Evolutionary conservation across 202 grass and related monocot species (phyloP).

Genomic region (Carex arenaria): DNA sequence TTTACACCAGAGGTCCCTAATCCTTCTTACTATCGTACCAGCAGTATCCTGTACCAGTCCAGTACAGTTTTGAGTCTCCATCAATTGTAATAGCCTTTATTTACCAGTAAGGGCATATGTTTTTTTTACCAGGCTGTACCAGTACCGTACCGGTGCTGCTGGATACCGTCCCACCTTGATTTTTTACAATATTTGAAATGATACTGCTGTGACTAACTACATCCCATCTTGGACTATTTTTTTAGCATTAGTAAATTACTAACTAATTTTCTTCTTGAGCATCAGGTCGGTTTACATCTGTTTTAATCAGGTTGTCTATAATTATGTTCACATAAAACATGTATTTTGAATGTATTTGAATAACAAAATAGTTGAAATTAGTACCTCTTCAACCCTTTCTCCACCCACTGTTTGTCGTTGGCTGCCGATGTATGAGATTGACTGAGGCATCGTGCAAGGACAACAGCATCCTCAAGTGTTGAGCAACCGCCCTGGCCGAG

Average conservation of each 20-base stretch:
- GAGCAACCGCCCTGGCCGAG: slow-evolving; percentile 48
- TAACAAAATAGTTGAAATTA: neutral
- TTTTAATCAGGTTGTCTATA: neutral
- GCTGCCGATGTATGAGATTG: neutral
- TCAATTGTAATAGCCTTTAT: too few species aligned
- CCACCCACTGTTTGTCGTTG: neutral
- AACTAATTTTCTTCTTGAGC: neutral
- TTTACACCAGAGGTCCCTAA: too few species aligned
- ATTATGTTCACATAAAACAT: neutral
- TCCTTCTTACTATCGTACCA: too few species aligned
- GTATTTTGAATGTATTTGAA: neutral
- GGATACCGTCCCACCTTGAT: too few species aligned
- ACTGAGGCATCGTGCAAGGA: slow-evolving; percentile 36
- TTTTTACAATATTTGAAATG: too few species aligned
- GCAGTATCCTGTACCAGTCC: too few species aligned
- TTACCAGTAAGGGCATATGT: too few species aligned
- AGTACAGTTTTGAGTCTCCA: too few species aligned
- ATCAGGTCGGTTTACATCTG: neutral
- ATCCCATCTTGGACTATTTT: neutral
- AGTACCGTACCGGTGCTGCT: too few species aligned
- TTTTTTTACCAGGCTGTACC: too few species aligned
- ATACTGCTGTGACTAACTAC: too few species aligned
- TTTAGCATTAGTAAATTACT: neutral
- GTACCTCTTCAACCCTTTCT: neutral
- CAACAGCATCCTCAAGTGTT: slow-evolving; percentile 40